Percentiles rank a stretch among this genome's conserved stretches.
Evolutionary conservation across 345 rosid species (phyloP).

Genomic region (Eutrema heterophyllum): DNA sequence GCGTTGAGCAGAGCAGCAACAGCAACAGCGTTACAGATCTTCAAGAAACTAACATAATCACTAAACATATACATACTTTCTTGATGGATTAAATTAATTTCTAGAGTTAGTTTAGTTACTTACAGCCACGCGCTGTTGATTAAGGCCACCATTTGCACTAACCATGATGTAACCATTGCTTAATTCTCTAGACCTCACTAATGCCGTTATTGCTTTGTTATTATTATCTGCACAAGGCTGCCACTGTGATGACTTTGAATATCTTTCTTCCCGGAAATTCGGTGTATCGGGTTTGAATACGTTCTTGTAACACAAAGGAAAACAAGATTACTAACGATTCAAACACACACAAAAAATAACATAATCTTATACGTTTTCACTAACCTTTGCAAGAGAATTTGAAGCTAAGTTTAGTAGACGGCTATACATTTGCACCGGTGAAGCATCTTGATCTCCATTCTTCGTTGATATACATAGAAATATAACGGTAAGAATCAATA

Average conservation of each 20-base stretch:
- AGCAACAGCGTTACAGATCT: slow-evolving; percentile 83
- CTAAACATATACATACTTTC: not conserved
- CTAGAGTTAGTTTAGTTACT: slow-evolving; percentile 26
- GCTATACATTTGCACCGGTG: slow-evolving; percentile 61
- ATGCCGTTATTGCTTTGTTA: slow-evolving; percentile 14
- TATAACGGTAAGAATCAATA: not conserved
- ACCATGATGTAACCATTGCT: slow-evolving; percentile 70
- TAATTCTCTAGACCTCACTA: slow-evolving; percentile 36
- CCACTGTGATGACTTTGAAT: slow-evolving; percentile 54
- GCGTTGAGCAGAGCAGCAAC: slow-evolving; percentile 80
- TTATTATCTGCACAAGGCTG: slow-evolving; percentile 70
- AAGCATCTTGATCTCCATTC: slow-evolving; percentile 33
- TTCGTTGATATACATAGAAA: slow-evolving; percentile 28
- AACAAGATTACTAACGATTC: not conserved
- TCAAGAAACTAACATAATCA: slow-evolving; percentile 21
- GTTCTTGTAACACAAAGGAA: slow-evolving; percentile 38
- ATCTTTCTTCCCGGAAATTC: slow-evolving; percentile 52
- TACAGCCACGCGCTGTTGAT: slow-evolving; percentile 96
- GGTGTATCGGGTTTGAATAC: slow-evolving; percentile 44
- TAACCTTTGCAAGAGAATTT: slow-evolving; percentile 61
- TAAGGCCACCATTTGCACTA: slow-evolving; percentile 93
- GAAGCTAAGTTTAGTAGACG: slow-evolving; percentile 70
- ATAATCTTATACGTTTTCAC: slow-evolving; percentile 3
- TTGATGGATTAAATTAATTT: not conserved
- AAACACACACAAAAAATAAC: not conserved